Conservation (phyloP, 2,329 filamentous ascomycete species). For the Pseudocercospora cruenta region DNA sequence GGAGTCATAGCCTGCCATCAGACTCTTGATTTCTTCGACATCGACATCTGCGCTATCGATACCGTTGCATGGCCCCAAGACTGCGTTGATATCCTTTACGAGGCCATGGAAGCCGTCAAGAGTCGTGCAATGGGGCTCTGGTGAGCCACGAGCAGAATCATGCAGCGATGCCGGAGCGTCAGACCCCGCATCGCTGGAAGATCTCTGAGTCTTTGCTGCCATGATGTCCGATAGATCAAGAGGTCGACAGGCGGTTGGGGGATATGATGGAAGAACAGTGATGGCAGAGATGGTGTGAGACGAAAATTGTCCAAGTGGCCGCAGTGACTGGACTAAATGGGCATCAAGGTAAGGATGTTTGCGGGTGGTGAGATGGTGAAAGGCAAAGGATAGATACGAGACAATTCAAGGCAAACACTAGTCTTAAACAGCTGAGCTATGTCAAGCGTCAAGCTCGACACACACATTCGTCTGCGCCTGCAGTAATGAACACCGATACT, state of each 20-base stretch:
- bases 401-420: background rate
- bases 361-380: conserved; percentile 1
- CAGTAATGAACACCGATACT: conserved; percentile 10
- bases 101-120: conserved; percentile 31
- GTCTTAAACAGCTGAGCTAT: background rate
- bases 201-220: conserved; percentile 2
- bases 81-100: conserved; percentile 64
- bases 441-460: background rate
- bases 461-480: background rate
- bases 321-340: background rate
- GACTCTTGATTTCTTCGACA: conserved; percentile 66
- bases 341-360: conserved; percentile 2
- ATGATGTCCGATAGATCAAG: background rate
- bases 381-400: conserved; percentile 3
- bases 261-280: background rate
- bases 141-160: conserved; percentile 35
- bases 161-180: conserved; percentile 27
- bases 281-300: background rate
- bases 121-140: conserved; percentile 22
- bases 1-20: conserved; percentile 77
- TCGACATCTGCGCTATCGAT: conserved; percentile 82
- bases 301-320: background rate
- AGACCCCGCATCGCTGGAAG: conserved; percentile 19
- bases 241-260: background rate
- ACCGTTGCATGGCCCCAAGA: conserved; percentile 78